Base-by-base conservation (phyloP, 306 rosid species). In the Gastrolobium bilobum region DNA sequence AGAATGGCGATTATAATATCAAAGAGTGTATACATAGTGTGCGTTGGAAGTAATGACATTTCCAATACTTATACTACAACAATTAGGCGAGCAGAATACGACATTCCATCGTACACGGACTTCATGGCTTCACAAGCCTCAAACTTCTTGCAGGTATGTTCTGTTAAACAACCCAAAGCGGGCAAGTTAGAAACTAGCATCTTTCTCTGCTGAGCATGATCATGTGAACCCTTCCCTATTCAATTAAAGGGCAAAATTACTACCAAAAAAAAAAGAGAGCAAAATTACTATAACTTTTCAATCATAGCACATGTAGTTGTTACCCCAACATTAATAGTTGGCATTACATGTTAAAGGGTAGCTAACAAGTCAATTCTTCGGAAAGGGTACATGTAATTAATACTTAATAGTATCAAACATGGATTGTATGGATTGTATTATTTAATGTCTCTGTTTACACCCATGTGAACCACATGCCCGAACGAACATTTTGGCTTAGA, bases 31-130 rank as follows among this genome's bases (percentile, higher is more conserved):
- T 86, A 83, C 73, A 34, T 88, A 1, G 67, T 90, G 70, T 79
- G 89, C 81, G 1, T 57, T 2, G 95, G 97, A 40, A 79, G 85
- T 38, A 79, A 91, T 64, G 95, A 91, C 81, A 78, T 91, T 34
- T 90, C 91, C 10, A 88, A 85, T 61, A 91, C 91, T 40, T 88
- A 83, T 33, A 9, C 26, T 11, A 79, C 88, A 26, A 79, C 84
- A 3, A 4, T 85, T 5, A 79, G 96, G 69, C 69, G 68, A 44
- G 8, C 44, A 52, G 79, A 84, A 0, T 87, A 87, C 68, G 87
- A 83, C 48, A 58, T 90, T 52, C 73, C 79, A 35, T 75, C 91
- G 2, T 91, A 94, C 10, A 90, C 92, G 0, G 83, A 89, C 73
- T 87, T 89, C 47, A 79, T 91, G 93, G 60, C 80, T 48, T 15